Percentiles rank a stretch among this genome's conserved stretches.
These are phyloP conservation scores for Globisporangium uncinulatum DNA, from an alignment of 352 stramenopile genomes.

Conservation along the genomic window DNA sequence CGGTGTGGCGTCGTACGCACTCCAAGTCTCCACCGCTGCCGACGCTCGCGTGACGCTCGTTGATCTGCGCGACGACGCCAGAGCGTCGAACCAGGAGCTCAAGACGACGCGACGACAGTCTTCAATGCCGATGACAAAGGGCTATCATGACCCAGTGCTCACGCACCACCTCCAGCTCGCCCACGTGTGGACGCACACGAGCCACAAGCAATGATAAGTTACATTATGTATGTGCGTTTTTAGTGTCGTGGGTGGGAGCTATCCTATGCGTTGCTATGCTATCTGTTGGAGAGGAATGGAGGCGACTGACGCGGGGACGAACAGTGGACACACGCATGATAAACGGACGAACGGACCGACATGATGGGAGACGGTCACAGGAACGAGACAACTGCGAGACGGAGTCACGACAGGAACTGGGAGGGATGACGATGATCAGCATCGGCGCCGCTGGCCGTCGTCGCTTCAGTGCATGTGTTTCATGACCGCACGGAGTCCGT, in stretches of 20 bases:
- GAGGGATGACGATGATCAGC: too few relatives aligned
- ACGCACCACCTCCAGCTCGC: slow-evolving; percentile 60
- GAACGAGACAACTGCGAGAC: too few relatives aligned
- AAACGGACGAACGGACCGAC: not conserved
- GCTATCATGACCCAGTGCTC: slow-evolving; percentile 37
- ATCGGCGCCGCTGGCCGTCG: not conserved
- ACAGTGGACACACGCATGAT: not conserved
- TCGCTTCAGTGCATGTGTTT: slow-evolving; percentile 71
- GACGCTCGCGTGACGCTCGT: slow-evolving; percentile 18
- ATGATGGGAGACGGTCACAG: too few relatives aligned
- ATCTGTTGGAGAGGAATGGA: too few relatives aligned
- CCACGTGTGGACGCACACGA: slow-evolving; percentile 36
- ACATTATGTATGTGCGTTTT: too few relatives aligned
- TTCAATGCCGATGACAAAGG: too few relatives aligned
- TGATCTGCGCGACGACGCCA: slow-evolving; percentile 14
- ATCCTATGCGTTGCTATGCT: not conserved
- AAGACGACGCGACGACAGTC: too few relatives aligned
- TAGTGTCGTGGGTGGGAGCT: too few relatives aligned
- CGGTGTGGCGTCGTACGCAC: slow-evolving; percentile 2
- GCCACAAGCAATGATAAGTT: too few relatives aligned
- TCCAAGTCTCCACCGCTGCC: slow-evolving; percentile 4
- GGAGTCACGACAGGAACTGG: too few relatives aligned
- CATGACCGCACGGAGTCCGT: slow-evolving; percentile 81
- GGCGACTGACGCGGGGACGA: too few relatives aligned
- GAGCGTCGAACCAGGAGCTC: slow-evolving; percentile 3